phyloP scores from a whole-genome alignment of 441 rosid genomes.

The Pelargonium exstipulatum region DNA sequence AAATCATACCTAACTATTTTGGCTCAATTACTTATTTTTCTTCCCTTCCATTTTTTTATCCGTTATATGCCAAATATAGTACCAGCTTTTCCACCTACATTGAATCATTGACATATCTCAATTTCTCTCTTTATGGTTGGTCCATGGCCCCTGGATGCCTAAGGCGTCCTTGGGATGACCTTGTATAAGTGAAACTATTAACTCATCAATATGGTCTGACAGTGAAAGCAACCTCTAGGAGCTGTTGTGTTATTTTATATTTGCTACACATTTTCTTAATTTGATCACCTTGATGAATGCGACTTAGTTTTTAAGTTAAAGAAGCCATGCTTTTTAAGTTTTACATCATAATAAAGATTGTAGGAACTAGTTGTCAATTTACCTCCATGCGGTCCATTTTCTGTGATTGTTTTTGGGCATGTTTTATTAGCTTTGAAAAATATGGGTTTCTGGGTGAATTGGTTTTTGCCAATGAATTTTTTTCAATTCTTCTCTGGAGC shows the following conservation, averaged over 20 bases:
- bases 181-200: neutral
- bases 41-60: neutral
- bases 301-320: neutral
- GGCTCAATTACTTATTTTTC: neutral
- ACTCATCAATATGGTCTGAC: neutral
- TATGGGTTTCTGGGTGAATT: neutral
- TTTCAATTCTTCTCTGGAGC: neutral
- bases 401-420: neutral
- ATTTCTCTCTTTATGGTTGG: neutral
- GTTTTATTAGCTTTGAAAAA: neutral
- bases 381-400: neutral
- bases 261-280: neutral
- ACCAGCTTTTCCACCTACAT: neutral
- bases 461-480: neutral
- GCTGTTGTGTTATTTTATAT: neutral
- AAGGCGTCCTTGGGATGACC: too few relatives aligned
- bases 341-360: neutral
- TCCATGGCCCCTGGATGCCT: too few relatives aligned
- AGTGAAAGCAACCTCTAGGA: neutral
- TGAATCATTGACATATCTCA: neutral
- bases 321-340: constrained; percentile 2
- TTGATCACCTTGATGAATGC: neutral
- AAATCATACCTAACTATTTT: neutral
- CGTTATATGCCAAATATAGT: neutral
- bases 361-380: neutral